Evolutionary conservation across 2,329 filamentous ascomycete genomes (phyloP).

Genomic region (Paramyrothecium sp.): DNA sequence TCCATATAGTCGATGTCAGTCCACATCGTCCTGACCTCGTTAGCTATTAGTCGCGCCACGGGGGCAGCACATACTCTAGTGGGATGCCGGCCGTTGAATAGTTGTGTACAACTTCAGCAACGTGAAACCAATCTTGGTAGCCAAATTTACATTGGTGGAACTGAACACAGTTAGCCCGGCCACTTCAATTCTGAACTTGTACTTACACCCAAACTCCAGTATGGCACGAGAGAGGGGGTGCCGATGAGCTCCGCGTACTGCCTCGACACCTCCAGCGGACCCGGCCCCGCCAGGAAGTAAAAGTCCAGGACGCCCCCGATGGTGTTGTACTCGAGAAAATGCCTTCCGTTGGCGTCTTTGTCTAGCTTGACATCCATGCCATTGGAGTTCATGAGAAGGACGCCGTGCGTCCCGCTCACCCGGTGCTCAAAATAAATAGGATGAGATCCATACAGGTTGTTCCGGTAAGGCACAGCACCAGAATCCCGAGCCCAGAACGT

Average conservation of each 20-base stretch:
- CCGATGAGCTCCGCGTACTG: constrained; percentile 58
- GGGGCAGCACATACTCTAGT: constrained; percentile 40
- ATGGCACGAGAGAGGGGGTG: constrained; percentile 58
- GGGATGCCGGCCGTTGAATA: constrained; percentile 64
- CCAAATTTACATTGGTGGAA: constrained; percentile 61
- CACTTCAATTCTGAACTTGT: too few relatives aligned
- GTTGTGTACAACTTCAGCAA: constrained; percentile 65
- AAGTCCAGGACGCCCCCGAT: constrained; percentile 73
- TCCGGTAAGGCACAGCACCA: background rate
- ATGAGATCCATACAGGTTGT: constrained; percentile 69
- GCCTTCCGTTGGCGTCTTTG: constrained; percentile 39
- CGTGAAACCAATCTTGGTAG: constrained; percentile 60
- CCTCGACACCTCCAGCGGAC: constrained; percentile 52
- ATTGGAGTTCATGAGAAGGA: constrained; percentile 69
- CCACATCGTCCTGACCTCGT: constrained; percentile 13
- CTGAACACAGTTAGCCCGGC: background rate
- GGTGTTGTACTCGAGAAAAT: constrained; percentile 74
- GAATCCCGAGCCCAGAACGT: constrained; percentile 2
- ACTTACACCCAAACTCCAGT: constrained; percentile 53
- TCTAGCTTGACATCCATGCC: constrained; percentile 76
- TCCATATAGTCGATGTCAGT: constrained; percentile 39
- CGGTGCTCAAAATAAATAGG: constrained; percentile 73
- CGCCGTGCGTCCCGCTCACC: constrained; percentile 53
- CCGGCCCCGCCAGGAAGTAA: constrained; percentile 60
- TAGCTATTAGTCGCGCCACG: background rate